These are phyloP conservation scores for Dujonia santamariae DNA, from an alignment of 1,139 yeast species.

Conservation along the genomic window DNA sequence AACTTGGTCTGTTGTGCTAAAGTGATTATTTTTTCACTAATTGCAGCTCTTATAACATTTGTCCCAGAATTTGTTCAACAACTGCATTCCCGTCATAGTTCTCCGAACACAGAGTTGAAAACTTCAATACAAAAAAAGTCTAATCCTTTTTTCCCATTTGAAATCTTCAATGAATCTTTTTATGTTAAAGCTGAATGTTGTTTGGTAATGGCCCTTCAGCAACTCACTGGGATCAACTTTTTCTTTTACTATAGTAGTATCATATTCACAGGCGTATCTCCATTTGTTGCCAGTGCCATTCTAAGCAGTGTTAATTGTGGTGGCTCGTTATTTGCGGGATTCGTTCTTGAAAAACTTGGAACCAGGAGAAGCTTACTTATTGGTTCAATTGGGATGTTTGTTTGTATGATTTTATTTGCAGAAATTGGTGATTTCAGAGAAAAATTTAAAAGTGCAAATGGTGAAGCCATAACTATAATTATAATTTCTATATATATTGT, in stretches of 20 bases:
- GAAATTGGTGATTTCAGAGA: conserved; percentile 9
- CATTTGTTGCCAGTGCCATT: conserved; percentile 3
- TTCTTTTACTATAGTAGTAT: conserved; percentile 30
- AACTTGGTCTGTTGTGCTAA: conserved; percentile 1
- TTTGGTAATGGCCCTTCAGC: conserved; percentile 27
- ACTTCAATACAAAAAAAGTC: too few species aligned
- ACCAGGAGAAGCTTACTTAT: conserved; percentile 9
- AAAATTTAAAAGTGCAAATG: background rate
- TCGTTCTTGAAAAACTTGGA: conserved; percentile 10
- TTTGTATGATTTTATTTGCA: conserved; percentile 14
- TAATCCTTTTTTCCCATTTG: too few species aligned
- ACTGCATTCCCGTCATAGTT: background rate
- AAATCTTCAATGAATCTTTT: too few species aligned
- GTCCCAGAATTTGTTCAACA: conserved; percentile 4
- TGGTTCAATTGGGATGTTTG: conserved; percentile 15
- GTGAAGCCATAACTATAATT: conserved; percentile 9
- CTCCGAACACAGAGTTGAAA: background rate
- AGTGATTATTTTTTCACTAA: background rate
- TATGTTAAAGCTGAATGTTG: too few species aligned
- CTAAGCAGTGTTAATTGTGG: conserved; percentile 4
- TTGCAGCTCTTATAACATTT: background rate
- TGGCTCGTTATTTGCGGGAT: conserved; percentile 5
- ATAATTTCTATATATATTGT: conserved; percentile 18
- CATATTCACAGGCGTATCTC: conserved; percentile 14
- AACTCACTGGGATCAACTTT: conserved; percentile 33